These are phyloP conservation scores for Sporobolomyces phaffii DNA, from an alignment of 768 basidiomycete species.

Conservation along the genomic window DNA sequence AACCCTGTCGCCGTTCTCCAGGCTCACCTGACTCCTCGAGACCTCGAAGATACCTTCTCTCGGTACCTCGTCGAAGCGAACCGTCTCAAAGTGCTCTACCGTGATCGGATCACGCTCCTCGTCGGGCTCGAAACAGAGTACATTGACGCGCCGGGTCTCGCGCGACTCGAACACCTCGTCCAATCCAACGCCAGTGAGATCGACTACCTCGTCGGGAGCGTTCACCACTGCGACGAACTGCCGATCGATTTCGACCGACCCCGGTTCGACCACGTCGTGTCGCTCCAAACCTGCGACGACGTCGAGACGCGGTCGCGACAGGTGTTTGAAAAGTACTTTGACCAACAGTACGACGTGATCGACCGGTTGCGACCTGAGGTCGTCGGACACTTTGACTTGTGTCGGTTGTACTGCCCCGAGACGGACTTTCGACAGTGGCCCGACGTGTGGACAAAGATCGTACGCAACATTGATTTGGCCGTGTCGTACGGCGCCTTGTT, in stretches of 20 bases:
- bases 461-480: conserved; percentile 68
- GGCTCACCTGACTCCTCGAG: conserved; percentile 55
- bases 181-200: conserved; percentile 53
- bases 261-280: conserved; percentile 63
- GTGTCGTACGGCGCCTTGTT: conserved; percentile 81
- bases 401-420: conserved; percentile 70
- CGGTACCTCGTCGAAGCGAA: conserved; percentile 72
- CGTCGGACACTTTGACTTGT: conserved; percentile 88
- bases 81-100: conserved; percentile 62
- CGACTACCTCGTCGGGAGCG: conserved; percentile 83
- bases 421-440: conserved; percentile 49
- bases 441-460: conserved; percentile 59
- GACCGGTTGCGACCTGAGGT: conserved; percentile 71
- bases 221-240: conserved; percentile 80
- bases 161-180: conserved; percentile 56
- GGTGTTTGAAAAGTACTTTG: conserved; percentile 64
- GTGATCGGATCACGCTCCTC: conserved; percentile 63
- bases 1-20: too few species aligned
- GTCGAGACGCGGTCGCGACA: conserved; percentile 35
- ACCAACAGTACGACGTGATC: conserved; percentile 71
- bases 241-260: conserved; percentile 85
- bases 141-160: conserved; percentile 65
- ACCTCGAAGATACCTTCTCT: conserved; percentile 62
- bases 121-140: conserved; percentile 90
- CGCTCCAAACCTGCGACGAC: conserved; percentile 44